Evolutionary conservation across 805 yeast species (phyloP).

Genomic region (Pichia insulana): DNA sequence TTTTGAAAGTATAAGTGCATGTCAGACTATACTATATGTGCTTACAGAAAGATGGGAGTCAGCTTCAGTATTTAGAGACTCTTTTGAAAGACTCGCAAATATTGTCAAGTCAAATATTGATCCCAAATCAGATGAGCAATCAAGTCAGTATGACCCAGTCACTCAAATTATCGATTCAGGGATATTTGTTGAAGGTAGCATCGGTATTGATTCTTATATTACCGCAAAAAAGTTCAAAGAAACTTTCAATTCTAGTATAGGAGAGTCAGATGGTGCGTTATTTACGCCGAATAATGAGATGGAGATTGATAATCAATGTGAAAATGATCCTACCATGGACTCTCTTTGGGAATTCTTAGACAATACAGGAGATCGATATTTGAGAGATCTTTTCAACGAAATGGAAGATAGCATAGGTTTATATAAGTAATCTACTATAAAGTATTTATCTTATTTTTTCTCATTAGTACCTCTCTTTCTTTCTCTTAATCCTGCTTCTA

Average conservation of each 20-base stretch:
- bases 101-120: conserved; percentile 6
- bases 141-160: background rate
- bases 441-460: conserved; percentile 2
- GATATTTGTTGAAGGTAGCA: conserved; percentile 13
- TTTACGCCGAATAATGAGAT: background rate
- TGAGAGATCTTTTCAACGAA: conserved; percentile 24
- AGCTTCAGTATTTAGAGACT: conserved; percentile 22
- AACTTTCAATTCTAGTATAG: conserved; percentile 4
- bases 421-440: background rate
- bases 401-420: conserved; percentile 18
- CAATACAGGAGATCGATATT: conserved; percentile 23
- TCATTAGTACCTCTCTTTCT: conserved; percentile 24
- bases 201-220: conserved; percentile 12
- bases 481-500: conserved; percentile 17
- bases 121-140: background rate
- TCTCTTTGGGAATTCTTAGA: conserved; percentile 27
- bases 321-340: conserved; percentile 2
- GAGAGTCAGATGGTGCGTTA: conserved; percentile 6
- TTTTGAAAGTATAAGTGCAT: conserved; percentile 25
- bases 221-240: conserved; percentile 3
- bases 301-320: background rate
- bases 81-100: conserved; percentile 23
- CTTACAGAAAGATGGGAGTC: conserved; percentile 24
- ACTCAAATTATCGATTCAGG: conserved; percentile 5
- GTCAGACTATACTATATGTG: conserved; percentile 23